Base-by-base conservation (phyloP, 768 basidiomycete genomes). In the Kwoniella sp. region DNA sequence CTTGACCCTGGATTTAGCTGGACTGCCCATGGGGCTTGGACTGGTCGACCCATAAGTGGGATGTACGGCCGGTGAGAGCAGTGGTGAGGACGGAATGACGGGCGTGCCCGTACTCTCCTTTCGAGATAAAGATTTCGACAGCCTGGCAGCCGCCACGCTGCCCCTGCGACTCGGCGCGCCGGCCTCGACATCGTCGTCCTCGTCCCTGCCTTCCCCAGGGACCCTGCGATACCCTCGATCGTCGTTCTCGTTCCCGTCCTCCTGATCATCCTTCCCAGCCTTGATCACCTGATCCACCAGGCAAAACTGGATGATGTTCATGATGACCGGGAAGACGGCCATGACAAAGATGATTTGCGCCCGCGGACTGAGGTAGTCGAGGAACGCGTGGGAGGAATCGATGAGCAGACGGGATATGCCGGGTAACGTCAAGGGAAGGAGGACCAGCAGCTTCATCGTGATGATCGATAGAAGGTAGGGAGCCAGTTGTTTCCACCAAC, bases 391-490 rank as follows among this genome's bases (percentile, higher is more conserved):
- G n/a, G 86, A 89, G n/a, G 86, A 70, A 9, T 78, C 76, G 59
- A 87, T 84, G 38, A 95, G 77, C 1, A 79, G 80, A 17, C 87
- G 85, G 64, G 87, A 82, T 1, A 84, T 65, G 20, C 82, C 79
- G 48, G 70, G 59, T 9, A 67, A 48, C 10, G 63, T 62, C 17
- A 95, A 83, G 9, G 95, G 74, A 2, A 77, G 78, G 25, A 95
- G 77, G n/a, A 98, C 88, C 34, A 88, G 75, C n/a, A 89, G 73
- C 71, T 98, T 96, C 93, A 96, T 96, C 14, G 83, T 78, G 1
- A 84, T 81, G 22, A 98, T 78, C 4, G 88, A 80, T 10, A 84
- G 74, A 45, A 96, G 80, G 69, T 98, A 98, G 25, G 92, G 81
- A 5, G 84, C 80, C 17, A 88, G 62, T 56, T 73, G 70, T n/a